A percentile compares a stretch with the other conserved stretches of the same genome.
phyloP scores from a whole-genome alignment of 495 filamentous ascomycete genomes.

The Cairneyella variabilis region DNA sequence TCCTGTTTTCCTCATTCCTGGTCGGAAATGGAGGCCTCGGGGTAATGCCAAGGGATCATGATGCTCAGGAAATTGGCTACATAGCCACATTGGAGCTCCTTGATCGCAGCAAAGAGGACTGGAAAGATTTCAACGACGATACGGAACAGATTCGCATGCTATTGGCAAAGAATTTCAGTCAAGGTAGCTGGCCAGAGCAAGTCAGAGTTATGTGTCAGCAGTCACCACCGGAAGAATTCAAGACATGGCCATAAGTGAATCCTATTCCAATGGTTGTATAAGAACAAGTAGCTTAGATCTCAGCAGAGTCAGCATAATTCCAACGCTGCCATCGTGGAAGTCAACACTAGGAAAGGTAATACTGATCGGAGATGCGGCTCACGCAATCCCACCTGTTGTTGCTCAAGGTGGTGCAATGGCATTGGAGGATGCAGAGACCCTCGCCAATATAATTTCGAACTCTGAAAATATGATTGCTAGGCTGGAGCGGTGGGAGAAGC shows the following conservation, averaged over 20 bases:
- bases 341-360: not conserved
- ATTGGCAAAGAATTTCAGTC: not conserved
- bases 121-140: not conserved
- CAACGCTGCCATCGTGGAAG: not conserved
- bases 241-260: too few species aligned
- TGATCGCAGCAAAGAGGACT: not conserved
- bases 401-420: conserved; percentile 33
- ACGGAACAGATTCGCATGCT: conserved; percentile 27
- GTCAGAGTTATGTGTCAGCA: not conserved
- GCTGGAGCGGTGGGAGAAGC: not conserved
- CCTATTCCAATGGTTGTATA: too few species aligned
- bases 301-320: not conserved
- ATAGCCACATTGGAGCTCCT: not conserved
- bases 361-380: conserved; percentile 35
- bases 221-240: not conserved
- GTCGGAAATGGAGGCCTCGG: not conserved
- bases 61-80: not conserved
- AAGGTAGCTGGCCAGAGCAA: not conserved
- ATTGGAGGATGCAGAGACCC: conserved; percentile 30
- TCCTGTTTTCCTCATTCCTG: not conserved
- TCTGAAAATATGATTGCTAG: not conserved
- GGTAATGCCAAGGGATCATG: not conserved
- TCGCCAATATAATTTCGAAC: conserved; percentile 16
- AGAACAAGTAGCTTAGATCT: too few species aligned
- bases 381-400: conserved; percentile 37